These are phyloP conservation scores for Pleurotus cornucopiae DNA, from an alignment of 768 basidiomycete species.

Conservation along the genomic window DNA sequence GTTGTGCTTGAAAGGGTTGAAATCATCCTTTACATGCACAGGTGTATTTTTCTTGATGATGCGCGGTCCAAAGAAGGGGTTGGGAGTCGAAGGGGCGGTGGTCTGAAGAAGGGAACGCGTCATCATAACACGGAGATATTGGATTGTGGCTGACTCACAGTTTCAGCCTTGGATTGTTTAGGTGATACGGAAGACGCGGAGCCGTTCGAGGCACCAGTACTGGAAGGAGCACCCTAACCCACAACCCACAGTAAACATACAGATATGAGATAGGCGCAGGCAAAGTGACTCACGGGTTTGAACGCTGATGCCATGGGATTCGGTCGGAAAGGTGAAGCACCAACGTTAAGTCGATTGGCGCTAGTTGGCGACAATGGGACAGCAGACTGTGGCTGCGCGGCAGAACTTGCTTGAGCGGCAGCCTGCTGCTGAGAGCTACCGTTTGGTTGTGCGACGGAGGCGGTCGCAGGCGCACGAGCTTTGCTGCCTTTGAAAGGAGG, in stretches of 20 bases:
- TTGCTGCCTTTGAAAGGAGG: slow-evolving; percentile 83
- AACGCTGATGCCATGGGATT: slow-evolving; percentile 77
- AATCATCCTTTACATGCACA: slow-evolving; percentile 92
- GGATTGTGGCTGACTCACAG: slow-evolving; percentile 28
- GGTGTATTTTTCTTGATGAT: slow-evolving; percentile 67
- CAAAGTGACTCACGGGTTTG: slow-evolving; percentile 50
- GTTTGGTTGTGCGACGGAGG: slow-evolving; percentile 21
- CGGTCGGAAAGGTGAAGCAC: slow-evolving; percentile 89
- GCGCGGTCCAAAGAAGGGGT: slow-evolving; percentile 89
- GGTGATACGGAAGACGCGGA: slow-evolving; percentile 50
- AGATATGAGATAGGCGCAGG: slow-evolving; percentile 14
- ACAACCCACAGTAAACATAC: slow-evolving; percentile 11
- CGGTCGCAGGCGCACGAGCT: slow-evolving; percentile 26
- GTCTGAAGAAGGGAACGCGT: neutral
- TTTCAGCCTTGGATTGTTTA: slow-evolving; percentile 54
- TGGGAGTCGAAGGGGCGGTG: slow-evolving; percentile 48
- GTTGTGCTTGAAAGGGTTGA: slow-evolving; percentile 91
- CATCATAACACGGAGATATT: neutral
- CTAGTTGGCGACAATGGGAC: slow-evolving; percentile 50
- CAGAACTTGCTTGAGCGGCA: slow-evolving; percentile 7
- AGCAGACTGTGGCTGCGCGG: slow-evolving; percentile 14
- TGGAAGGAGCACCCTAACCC: slow-evolving; percentile 11
- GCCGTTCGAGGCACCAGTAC: slow-evolving; percentile 24
- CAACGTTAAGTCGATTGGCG: slow-evolving; percentile 73
- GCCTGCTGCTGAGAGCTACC: slow-evolving; percentile 14